phyloP scores from a whole-genome alignment of 2,329 filamentous ascomycete genomes.

The Fusarium xyrophilum region DNA sequence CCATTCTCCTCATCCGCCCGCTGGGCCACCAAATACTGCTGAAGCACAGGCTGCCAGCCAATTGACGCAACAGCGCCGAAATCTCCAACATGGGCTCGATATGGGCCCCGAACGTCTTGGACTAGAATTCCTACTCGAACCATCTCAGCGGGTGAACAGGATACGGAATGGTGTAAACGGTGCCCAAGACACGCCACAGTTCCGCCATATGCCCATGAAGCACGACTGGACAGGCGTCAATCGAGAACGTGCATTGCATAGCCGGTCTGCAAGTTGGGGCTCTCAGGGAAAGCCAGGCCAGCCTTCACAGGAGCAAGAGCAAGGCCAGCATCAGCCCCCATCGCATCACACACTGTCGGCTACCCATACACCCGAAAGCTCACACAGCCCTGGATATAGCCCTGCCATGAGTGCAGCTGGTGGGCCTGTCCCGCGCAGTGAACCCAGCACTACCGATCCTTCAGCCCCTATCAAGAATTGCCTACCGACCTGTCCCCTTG shows the following conservation, averaged over 20 bases:
- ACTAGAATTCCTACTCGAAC: constrained; percentile 75
- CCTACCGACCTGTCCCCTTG: constrained; percentile 76
- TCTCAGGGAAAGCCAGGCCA: constrained; percentile 32
- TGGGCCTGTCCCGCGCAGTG: constrained; percentile 28
- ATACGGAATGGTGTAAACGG: constrained; percentile 59
- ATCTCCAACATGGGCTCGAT: constrained; percentile 63
- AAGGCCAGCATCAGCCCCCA: constrained; percentile 16
- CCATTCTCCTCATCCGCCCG: constrained; percentile 7
- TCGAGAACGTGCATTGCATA: constrained; percentile 38
- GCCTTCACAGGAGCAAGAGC: constrained; percentile 29
- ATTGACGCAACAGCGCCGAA: constrained; percentile 57
- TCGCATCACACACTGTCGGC: constrained; percentile 25
- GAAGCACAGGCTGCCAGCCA: constrained; percentile 33
- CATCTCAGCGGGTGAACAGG: constrained; percentile 60
- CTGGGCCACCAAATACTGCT: constrained; percentile 1
- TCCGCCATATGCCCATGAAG: constrained; percentile 58
- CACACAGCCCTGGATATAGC: constrained; percentile 33
- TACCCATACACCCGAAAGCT: constrained; percentile 34
- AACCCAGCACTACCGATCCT: constrained; percentile 32
- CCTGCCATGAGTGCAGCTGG: constrained; percentile 30
- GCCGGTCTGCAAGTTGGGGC: constrained; percentile 35
- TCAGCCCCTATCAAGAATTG: constrained; percentile 62
- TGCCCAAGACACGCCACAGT: constrained; percentile 54
- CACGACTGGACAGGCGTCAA: constrained; percentile 54
- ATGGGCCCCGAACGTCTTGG: constrained; percentile 71